These are phyloP conservation scores for Phytophthora cryptogea DNA, from an alignment of 352 stramenopile species.

Conservation along the genomic window DNA sequence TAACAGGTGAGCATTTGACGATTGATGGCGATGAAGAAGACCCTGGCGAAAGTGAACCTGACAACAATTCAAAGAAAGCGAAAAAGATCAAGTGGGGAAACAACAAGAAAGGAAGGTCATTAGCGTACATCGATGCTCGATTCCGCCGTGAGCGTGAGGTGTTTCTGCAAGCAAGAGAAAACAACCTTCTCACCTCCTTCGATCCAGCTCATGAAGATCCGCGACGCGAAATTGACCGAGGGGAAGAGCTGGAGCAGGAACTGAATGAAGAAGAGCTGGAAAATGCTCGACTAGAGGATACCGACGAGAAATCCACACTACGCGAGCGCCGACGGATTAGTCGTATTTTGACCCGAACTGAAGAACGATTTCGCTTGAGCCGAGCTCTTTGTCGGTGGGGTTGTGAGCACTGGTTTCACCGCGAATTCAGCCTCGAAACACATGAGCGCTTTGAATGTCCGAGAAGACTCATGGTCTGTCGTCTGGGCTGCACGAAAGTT, in stretches of 20 bases:
- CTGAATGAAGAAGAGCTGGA: constrained; percentile 60
- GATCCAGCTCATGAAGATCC: constrained; percentile 34
- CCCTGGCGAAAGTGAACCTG: constrained; percentile 9
- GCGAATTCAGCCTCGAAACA: constrained; percentile 40
- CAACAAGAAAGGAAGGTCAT: constrained; percentile 34
- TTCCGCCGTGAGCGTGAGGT: constrained; percentile 63
- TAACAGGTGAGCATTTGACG: constrained; percentile 62
- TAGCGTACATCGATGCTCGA: constrained; percentile 68
- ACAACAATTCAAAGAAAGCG: constrained; percentile 14
- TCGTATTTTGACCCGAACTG: constrained; percentile 50
- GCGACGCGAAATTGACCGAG: constrained; percentile 48
- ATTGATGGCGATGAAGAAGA: constrained; percentile 22
- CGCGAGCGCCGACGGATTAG: constrained; percentile 61
- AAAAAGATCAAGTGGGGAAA: constrained; percentile 7
- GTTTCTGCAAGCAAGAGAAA: constrained; percentile 43
- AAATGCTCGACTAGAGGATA: constrained; percentile 55
- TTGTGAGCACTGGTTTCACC: constrained; percentile 59
- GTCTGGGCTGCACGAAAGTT: constrained; percentile 60
- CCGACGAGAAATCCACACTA: constrained; percentile 34
- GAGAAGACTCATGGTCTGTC: constrained; percentile 66
- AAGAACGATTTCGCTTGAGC: constrained; percentile 40
- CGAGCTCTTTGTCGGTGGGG: constrained; percentile 62
- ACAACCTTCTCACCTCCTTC: constrained; percentile 48
- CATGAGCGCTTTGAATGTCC: constrained; percentile 67
- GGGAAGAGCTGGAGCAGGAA: constrained; percentile 36